phyloP scores from a whole-genome alignment of 2,329 filamentous ascomycete species.

The Trichophaea hybrida region DNA sequence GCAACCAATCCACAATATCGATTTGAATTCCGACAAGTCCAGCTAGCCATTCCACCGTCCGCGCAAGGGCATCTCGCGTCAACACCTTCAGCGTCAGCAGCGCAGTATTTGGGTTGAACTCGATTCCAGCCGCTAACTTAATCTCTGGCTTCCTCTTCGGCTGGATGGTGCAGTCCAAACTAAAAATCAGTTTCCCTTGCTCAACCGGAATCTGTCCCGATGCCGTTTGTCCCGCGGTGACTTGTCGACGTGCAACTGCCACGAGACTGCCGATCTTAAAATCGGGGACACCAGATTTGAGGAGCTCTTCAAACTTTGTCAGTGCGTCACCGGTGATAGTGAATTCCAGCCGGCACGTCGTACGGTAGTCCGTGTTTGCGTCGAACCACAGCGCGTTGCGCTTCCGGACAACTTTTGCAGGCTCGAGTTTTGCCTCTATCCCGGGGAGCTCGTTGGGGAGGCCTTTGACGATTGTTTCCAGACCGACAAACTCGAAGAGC shows the following conservation, averaged over 20 bases:
- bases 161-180: not conserved
- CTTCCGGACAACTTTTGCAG: slow-evolving; percentile 2
- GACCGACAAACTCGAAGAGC: not conserved
- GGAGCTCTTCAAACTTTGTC: not conserved
- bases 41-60: slow-evolving; percentile 2
- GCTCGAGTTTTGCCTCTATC: slow-evolving; percentile 1
- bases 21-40: not conserved
- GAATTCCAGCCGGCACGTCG: slow-evolving; percentile 10
- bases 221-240: not conserved
- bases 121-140: not conserved
- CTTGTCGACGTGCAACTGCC: not conserved
- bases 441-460: slow-evolving; percentile 1
- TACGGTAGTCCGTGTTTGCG: slow-evolving; percentile 9
- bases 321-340: not conserved
- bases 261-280: not conserved
- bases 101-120: not conserved
- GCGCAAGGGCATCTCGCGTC: too few relatives aligned
- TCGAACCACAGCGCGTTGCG: slow-evolving; percentile 21
- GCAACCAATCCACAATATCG: not conserved
- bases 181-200: slow-evolving; percentile 1
- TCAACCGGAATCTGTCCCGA: not conserved
- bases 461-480: not conserved
- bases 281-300: slow-evolving; percentile 2
- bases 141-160: not conserved
- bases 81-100: slow-evolving; percentile 6